phyloP scores from a whole-genome alignment of 495 filamentous ascomycete genomes.

The Aspergillus avenaceus region DNA sequence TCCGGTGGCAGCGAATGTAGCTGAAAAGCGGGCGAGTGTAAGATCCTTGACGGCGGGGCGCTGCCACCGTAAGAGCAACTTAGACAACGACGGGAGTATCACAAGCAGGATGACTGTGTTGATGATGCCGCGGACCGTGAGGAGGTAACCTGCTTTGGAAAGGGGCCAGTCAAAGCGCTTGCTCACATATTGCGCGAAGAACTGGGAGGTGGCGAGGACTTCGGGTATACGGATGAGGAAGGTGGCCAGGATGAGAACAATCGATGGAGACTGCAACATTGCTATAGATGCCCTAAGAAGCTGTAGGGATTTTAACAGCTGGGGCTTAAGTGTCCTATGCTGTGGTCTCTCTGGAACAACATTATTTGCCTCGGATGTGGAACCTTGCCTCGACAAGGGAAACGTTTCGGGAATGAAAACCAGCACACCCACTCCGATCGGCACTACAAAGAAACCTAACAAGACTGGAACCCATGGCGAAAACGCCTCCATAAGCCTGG shows the following conservation, averaged over 20 bases:
- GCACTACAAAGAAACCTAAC: neutral
- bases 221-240: conserved; percentile 4
- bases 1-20: conserved; percentile 1
- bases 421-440: neutral
- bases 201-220: conserved; percentile 4
- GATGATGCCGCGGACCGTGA: conserved; percentile 4
- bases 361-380: neutral
- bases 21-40: neutral
- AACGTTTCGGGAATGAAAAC: neutral
- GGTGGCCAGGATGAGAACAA: conserved; percentile 4
- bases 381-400: neutral
- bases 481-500: conserved; percentile 4
- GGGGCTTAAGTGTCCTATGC: neutral
- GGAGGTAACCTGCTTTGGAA: conserved; percentile 5
- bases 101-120: neutral
- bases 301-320: neutral
- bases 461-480: conserved; percentile 3
- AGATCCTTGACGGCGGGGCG: conserved; percentile 1
- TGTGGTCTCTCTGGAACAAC: neutral
- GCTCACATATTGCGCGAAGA: conserved; percentile 5
- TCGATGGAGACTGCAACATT: neutral
- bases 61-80: neutral
- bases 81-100: conserved; percentile 4
- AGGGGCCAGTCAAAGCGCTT: conserved; percentile 8
- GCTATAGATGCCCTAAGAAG: neutral